Evolutionary conservation across 768 basidiomycete genomes (phyloP).

Genomic region (Auricularia cornea): DNA sequence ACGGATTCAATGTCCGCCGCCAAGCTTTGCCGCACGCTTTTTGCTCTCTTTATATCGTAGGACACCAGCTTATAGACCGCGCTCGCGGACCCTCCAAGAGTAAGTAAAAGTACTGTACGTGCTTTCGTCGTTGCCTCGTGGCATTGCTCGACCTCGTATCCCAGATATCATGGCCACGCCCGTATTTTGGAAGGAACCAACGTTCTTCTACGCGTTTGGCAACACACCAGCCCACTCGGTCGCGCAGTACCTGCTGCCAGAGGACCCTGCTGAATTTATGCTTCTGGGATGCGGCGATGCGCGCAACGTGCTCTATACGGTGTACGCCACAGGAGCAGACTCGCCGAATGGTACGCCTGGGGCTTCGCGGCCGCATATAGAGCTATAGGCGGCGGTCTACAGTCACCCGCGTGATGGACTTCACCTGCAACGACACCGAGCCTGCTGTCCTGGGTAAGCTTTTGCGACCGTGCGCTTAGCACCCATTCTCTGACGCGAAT

Average conservation of each 20-base stretch:
- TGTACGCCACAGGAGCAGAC: not conserved
- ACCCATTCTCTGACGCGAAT: not conserved
- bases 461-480: no score
- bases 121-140: no score
- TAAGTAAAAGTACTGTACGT: no score
- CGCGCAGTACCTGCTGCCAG: not conserved
- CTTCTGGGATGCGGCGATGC: constrained; percentile 13
- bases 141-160: no score
- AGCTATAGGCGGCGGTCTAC: not conserved
- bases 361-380: not conserved
- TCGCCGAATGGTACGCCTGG: not conserved
- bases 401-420: constrained; percentile 7
- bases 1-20: no score
- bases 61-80: no score
- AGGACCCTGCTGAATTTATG: not conserved
- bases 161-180: no score
- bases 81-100: no score
- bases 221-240: not conserved
- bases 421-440: constrained; percentile 14
- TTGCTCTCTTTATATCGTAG: no score
- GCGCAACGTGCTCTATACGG: constrained; percentile 12
- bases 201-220: not conserved
- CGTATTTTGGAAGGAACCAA: not conserved
- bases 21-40: no score
- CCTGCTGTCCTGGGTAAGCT: constrained; percentile 12